phyloP scores from a whole-genome alignment of 2,329 filamentous ascomycete genomes.

The Botrytis cinerea region DNA sequence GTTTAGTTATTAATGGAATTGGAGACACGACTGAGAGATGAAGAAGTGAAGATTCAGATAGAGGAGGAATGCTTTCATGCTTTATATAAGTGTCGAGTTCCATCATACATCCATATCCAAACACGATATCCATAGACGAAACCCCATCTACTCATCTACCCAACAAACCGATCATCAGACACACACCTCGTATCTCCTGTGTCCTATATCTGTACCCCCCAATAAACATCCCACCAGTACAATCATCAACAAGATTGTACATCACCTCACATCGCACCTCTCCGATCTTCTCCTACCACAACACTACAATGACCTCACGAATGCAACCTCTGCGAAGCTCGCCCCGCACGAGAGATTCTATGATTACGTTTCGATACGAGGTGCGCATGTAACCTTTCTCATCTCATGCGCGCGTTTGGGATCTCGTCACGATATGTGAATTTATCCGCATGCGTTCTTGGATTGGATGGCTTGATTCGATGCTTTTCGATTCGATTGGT shows the following conservation, averaged over 20 bases:
- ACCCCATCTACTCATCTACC: neutral
- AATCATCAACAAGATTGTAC: neutral
- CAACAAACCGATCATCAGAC: neutral
- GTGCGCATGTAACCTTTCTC: neutral
- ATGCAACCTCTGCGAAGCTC: neutral
- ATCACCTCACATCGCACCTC: too few species aligned
- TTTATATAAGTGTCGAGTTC: too few species aligned
- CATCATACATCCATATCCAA: too few species aligned
- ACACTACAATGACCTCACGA: neutral
- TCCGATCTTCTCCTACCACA: neutral
- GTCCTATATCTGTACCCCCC: neutral
- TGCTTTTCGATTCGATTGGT: too few species aligned
- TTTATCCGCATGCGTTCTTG: neutral
- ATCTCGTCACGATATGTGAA: neutral
- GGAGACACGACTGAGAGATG: neutral
- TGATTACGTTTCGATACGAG: neutral
- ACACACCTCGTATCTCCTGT: neutral
- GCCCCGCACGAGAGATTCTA: neutral
- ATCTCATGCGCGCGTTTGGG: neutral
- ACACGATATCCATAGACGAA: too few species aligned
- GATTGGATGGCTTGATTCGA: too few species aligned
- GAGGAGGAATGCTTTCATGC: neutral
- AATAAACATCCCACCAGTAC: neutral
- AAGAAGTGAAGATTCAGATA: neutral
- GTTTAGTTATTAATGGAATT: neutral